Base-by-base conservation (phyloP, 2,329 filamentous ascomycete genomes). In the Trichoderma sp. region DNA sequence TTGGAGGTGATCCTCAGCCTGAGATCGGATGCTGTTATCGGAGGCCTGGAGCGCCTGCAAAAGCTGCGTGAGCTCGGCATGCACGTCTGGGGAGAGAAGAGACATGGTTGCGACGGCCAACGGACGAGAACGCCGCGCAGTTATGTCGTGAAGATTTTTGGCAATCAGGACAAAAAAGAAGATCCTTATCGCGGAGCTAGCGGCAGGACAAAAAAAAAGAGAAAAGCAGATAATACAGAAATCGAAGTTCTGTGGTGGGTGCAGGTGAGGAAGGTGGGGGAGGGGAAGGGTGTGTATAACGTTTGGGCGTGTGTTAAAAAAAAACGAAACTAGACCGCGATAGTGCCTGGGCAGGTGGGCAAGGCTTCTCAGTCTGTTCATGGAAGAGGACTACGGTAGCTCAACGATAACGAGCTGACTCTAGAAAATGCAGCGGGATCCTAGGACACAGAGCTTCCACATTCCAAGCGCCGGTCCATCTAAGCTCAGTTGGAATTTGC, bases 1-100 rank as follows among this genome's bases (percentile, higher is more conserved):
- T 80, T 93, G 92, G 72, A 99, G 85, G 79, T 94, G 91, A 73
- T 96, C 93, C 81, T 99, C 96, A 64, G 95, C 95, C 80, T 93
- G 89, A 35, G 92, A 89, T 78, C 96, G 91, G 75, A 93, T 86
- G 70, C 86, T 85, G 83, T 99, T 99, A 83, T 99, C 95, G 75
- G 93, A 83, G 59, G 93, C 95, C 83, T 96, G 92, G 73, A 99
- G 88, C 74, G 91, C 94, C 83, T 92, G 89, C 79, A 99, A 86
- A 74, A 99, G 89, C 87, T 94, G 91, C 73, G 87, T 86, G 77
- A 99, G 90, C 83, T 95, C 93, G 75, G 89, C 86, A 80, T 96
- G 92, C 77, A 96, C 87, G 78, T 97, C 93, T 74, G 91, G 85
- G 73, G 94, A 90, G 56, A 98, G 89, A 74, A 97, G 83, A 80